Evolutionary conservation across 805 yeast species (phyloP).

Genomic region (Phaffomyces opuntiae): DNA sequence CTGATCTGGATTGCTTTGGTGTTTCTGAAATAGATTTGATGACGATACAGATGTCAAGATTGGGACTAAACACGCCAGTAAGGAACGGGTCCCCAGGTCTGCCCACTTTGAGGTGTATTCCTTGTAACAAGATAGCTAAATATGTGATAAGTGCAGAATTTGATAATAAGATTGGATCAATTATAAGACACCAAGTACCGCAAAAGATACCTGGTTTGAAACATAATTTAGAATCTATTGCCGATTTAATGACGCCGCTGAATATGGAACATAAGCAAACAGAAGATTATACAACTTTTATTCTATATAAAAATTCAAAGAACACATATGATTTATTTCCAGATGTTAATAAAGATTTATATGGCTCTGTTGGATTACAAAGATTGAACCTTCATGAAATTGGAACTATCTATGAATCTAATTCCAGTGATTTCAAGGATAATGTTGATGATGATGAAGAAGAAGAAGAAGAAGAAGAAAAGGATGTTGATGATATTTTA

Average conservation of each 20-base stretch:
- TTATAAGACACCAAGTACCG: constrained; percentile 57
- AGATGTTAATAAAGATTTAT: constrained; percentile 12
- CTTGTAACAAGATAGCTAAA: constrained; percentile 33
- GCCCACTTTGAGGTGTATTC: constrained; percentile 3
- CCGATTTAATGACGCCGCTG: constrained; percentile 57
- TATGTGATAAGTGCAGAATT: constrained; percentile 70
- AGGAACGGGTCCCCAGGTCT: background rate
- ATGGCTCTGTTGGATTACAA: constrained; percentile 12
- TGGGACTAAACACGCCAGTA: background rate
- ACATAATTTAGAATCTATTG: constrained; percentile 30
- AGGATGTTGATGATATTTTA: constrained; percentile 29
- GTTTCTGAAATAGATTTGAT: background rate
- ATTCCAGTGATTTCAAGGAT: background rate
- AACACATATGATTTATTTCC: constrained; percentile 16
- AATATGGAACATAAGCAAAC: constrained; percentile 46
- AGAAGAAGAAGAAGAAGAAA: background rate
- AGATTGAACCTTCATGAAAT: constrained; percentile 11
- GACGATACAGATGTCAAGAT: background rate
- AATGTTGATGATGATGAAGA: background rate
- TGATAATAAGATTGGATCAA: constrained; percentile 70
- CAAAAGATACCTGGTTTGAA: constrained; percentile 29
- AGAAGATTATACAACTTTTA: constrained; percentile 54
- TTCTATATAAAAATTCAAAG: constrained; percentile 36
- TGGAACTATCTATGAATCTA: constrained; percentile 18
- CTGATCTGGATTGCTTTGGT: background rate